Evolutionary conservation across 1,284 basidiomycete species (phyloP), one percentile per base, ranked within the genome.

Genomic region (Coriolopsis trogii): DNA sequence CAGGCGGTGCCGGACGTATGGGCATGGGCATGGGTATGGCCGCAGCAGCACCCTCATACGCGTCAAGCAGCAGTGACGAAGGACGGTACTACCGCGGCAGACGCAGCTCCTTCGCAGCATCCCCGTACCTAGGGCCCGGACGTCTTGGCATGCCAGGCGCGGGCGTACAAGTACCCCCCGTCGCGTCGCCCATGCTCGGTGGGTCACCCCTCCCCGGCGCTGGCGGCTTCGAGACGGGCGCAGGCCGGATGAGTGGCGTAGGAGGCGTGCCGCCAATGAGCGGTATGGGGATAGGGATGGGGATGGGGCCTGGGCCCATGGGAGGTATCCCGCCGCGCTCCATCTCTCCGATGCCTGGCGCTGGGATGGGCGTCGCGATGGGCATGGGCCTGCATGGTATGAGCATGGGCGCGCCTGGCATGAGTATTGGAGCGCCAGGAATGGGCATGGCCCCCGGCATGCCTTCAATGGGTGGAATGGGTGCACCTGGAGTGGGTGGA

Each of bases 1-100:
- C 18, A 29, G 20, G 46, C 23, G 36, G 24, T 36, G 42, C 25
- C 3, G 40, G 41, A 3, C 37, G 33, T 13, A 16, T 16, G 13
- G 48, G 39, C 15, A 28, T 42, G 39, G 51, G 47, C 29, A 21
- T 40, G 5, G 43, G 49, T 10, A 39, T 26, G 38, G 38, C 34
- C 21, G 34, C 37, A 10, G 13, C 31, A 16, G 31, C 13, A 13
- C 16, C 37, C 20, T 13, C 37, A 9, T 20, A 20, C 37, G 37
- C 10, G 6, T 16, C n/a, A 16, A 38, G 20, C n/a, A 38, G 20
- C 9, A 37, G 25, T 24, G 38, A 15, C 21, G 21, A 25, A 15
- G 38, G 21, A 20, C 16, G 33, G 33, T 6, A 34, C 18, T 16
- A n/a, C 20, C 16, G 36, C 21, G 21, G 25, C 9, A 10, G 39